These are phyloP conservation scores for Solanum chiquidenum DNA, from an alignment of 257 asterid species.

Conservation along the genomic window DNA sequence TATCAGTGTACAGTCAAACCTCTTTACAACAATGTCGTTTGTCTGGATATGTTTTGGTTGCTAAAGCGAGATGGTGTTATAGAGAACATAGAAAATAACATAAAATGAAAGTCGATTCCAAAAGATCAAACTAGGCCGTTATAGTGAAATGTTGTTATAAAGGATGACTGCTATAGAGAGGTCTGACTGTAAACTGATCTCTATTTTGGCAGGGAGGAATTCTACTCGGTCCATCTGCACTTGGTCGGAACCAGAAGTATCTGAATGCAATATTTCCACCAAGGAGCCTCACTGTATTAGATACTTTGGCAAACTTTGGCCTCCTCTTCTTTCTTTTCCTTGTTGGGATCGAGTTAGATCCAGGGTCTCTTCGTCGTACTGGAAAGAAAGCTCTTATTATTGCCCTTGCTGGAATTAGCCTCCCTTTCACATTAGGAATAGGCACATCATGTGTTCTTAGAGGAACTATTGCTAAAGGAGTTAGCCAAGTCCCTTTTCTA, in stretches of 20 bases:
- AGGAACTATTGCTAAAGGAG: constrained; percentile 12
- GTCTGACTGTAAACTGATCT: not conserved
- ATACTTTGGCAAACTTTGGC: constrained; percentile 22
- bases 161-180: not conserved
- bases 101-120: not conserved
- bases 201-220: constrained; percentile 20
- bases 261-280: constrained; percentile 14
- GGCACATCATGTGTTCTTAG: constrained; percentile 18
- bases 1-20: not conserved
- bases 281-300: constrained; percentile 21
- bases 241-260: constrained; percentile 16
- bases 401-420: constrained; percentile 16
- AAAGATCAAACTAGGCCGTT: not conserved
- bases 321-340: constrained; percentile 26
- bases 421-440: constrained; percentile 19
- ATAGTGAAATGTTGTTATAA: not conserved
- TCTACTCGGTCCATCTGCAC: constrained; percentile 24
- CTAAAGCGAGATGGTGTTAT: not conserved
- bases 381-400: constrained; percentile 22
- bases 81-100: not conserved
- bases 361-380: constrained; percentile 11
- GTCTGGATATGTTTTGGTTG: not conserved
- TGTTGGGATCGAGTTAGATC: constrained; percentile 25
- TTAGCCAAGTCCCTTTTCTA: constrained; percentile 7
- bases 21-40: not conserved